Base-by-base conservation (phyloP, 2,329 filamentous ascomycete genomes). In the Penicillium hesseltinei region DNA sequence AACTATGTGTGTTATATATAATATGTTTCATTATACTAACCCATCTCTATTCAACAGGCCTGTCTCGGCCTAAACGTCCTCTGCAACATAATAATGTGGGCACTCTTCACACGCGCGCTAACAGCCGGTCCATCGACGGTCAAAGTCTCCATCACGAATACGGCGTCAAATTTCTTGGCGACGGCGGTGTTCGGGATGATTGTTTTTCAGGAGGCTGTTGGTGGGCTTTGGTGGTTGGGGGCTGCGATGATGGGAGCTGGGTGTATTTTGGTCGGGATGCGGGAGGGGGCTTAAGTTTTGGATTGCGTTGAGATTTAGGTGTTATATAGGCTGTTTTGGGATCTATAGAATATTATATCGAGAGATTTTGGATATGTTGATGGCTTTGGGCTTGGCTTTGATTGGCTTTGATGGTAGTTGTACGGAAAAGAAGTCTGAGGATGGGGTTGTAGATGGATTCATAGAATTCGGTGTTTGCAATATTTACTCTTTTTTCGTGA, bases 61-160 rank as follows among this genome's bases (percentile, higher is more conserved):
- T 87, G 85, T 73, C 85, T 87, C 68, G 78, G 74, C 36, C 78
- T 87, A 49, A 87, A 87, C 65, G 75, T 87, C 57, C 66, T 83
- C 64, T 86, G 86, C 75, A 87, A 86, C 66, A 79, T 81, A 29
- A 78, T 84, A 27, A 87, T 87, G 84, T 87, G 84, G 84, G 82
- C 82, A 0, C 77, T 87, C 17, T 87, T 87, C 73, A 87, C 84
- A 1, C 80, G 82, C 40, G 84, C 84, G 15, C 73, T 88, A 17
- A 86, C 84, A 0, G 80, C 84, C 19, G 80, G 81, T 0, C 79
- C 80, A 36, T 86, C 83, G 13, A 86, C 85, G 2, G 84, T 84
- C 2, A 83, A 84, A 54, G 85, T 87, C 55, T 82, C 81, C 51
- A 82, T 88, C 59, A 84, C 87, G 55, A 88, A 88, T 62, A 87